Evolutionary conservation across 208 protist genomes (phyloP), one percentile per base, ranked within the genome.

Genomic region (Strigomonas galati): DNA sequence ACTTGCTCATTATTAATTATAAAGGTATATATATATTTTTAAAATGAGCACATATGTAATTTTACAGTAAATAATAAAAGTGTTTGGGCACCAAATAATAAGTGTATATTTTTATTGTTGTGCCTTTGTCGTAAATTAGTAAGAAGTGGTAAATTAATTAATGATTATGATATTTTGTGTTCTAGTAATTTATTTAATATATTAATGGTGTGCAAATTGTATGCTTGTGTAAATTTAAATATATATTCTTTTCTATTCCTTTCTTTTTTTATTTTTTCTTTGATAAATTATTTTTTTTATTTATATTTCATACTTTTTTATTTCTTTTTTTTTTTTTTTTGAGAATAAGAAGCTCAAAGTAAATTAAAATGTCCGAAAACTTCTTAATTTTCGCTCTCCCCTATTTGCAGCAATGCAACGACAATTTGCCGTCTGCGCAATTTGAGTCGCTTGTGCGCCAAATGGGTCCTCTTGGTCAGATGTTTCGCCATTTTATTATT

Each of bases 351-450:
- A n/a, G n/a, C 26, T 35, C 28, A 10, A 66, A 19, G 9, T 28
- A n/a, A 35, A 21, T 17, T 56, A 58, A 57, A 67, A 94, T 94
- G 89, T 76, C 77, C 21, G 89, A 91, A 51, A 84, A 81, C 61
- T 94, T 94, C 75, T 63, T 92, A 49, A 72, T 94, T 60, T 64
- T 94, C 26, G 78, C 84, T 43, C 77, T 94, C 62, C 89, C 89
- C 12, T 94, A 88, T 65, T 70, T 87, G 62, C 78, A 70, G 40
- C 75, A 89, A 65, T 85, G 78, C 58, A 73, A 65, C 27, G 89
- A 91, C 24, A 77, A 65, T 23, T 48, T 89, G 35, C 74, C 85
- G 12, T 92, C 84, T 9, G 73, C 83, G 0, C 89, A 95, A 51
- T 95, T 85, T 55, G 82, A 91, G 64, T 71, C 79, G 19, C 62